These are phyloP conservation scores for Hypoxylon sp. DNA, from an alignment of 2,329 filamentous ascomycete genomes.

Conservation along the genomic window DNA sequence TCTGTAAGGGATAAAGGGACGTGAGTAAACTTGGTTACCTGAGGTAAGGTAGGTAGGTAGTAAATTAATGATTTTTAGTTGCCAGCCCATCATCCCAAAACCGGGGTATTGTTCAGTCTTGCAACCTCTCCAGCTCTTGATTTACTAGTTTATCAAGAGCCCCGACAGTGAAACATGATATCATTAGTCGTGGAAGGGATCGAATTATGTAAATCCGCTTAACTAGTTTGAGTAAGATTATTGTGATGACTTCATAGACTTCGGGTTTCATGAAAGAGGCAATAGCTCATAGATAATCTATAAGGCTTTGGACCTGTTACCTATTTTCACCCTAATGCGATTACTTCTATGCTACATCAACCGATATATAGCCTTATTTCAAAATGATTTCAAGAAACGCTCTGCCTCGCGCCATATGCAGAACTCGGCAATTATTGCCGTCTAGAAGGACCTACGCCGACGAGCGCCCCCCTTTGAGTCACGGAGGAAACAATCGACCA, in stretches of 20 bases:
- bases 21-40: too few relatives aligned
- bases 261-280: background rate
- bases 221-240: background rate
- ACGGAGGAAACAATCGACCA: constrained; percentile 20
- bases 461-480: constrained; percentile 2
- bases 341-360: background rate
- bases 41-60: too few relatives aligned
- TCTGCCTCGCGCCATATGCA: background rate
- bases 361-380: background rate
- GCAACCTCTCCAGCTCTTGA: background rate
- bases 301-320: background rate
- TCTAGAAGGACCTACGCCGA: constrained; percentile 22
- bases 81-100: too few relatives aligned
- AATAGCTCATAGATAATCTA: background rate
- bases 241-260: constrained; percentile 1
- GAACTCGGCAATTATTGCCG: background rate
- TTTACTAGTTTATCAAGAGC: background rate
- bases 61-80: too few relatives aligned
- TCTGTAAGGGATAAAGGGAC: too few relatives aligned
- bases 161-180: background rate
- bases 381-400: background rate
- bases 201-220: background rate
- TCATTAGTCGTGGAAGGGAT: background rate
- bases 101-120: too few relatives aligned
- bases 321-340: background rate